Conservation (phyloP, 2,329 filamentous ascomycete genomes). For the Paracorniculantispora psalliotae region DNA sequence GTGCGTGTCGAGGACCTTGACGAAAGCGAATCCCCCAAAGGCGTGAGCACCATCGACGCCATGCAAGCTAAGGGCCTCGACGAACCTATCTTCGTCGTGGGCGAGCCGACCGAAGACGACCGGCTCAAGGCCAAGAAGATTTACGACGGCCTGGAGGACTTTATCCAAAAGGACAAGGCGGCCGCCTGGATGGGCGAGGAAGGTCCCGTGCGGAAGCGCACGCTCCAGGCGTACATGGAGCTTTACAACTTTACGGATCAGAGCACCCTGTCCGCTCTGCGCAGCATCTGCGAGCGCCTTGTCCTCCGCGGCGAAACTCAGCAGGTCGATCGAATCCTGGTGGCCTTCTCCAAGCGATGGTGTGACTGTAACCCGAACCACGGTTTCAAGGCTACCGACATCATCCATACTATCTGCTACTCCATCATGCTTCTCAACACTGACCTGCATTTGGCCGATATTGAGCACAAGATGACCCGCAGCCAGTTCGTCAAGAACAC, state of each 20-base stretch:
- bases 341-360: conserved; percentile 85
- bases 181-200: conserved; percentile 86
- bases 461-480: conserved; percentile 93
- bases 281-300: conserved; percentile 75
- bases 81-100: conserved; percentile 53
- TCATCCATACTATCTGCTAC: conserved; percentile 96
- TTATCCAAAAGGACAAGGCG: conserved; percentile 72
- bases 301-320: conserved; percentile 89
- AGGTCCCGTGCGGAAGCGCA: conserved; percentile 52
- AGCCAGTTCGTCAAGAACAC: conserved; percentile 96
- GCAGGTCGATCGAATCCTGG: conserved; percentile 90
- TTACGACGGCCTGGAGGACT: conserved; percentile 77
- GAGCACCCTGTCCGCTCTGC: conserved; percentile 73
- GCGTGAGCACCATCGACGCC: conserved; percentile 22
- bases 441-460: conserved; percentile 90
- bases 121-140: conserved; percentile 74
- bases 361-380: conserved; percentile 89
- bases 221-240: conserved; percentile 77
- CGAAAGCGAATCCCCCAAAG: conserved; percentile 31
- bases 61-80: conserved; percentile 43
- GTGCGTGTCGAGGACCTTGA: conserved; percentile 39
- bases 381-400: conserved; percentile 85
- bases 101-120: conserved; percentile 63
- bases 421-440: conserved; percentile 94
- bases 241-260: conserved; percentile 80